Evolutionary conservation across 768 basidiomycete species (phyloP).

Genomic region (Mycena rosella): DNA sequence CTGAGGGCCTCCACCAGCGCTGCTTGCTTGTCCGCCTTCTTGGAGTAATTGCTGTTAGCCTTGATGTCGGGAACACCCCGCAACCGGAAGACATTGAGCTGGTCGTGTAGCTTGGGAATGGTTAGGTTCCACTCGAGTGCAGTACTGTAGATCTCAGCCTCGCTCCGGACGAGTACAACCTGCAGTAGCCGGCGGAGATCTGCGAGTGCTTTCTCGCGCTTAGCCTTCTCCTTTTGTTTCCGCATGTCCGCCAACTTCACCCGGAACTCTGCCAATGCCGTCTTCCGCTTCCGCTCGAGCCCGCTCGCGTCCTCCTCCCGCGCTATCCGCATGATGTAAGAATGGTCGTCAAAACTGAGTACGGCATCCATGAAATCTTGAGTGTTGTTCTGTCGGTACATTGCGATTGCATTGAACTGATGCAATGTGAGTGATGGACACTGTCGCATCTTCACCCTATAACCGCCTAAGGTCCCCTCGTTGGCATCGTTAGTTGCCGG

Average conservation of each 20-base stretch:
- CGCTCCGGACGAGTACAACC: background rate
- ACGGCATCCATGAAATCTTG: conserved; percentile 19
- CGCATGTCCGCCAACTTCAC: background rate
- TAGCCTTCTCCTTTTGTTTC: background rate
- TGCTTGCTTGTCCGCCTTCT: background rate
- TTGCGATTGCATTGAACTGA: conserved; percentile 9
- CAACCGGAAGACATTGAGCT: background rate
- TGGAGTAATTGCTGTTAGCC: background rate
- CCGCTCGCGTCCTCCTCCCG: conserved; percentile 3
- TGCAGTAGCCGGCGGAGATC: background rate
- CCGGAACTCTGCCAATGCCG: conserved; percentile 6
- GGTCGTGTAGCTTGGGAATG: background rate
- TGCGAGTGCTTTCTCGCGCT: background rate
- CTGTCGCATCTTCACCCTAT: conserved; percentile 29
- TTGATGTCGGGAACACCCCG: background rate
- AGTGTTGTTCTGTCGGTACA: conserved; percentile 10
- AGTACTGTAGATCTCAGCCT: background rate
- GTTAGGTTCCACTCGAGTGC: background rate
- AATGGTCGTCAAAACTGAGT: background rate
- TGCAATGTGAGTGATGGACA: conserved; percentile 4
- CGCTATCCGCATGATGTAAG: conserved; percentile 10
- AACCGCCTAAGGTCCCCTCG: conserved; percentile 45
- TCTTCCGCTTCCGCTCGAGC: background rate
- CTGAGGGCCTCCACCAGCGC: background rate
- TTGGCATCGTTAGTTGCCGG: conserved; percentile 49